Evolutionary conservation across 768 basidiomycete genomes (phyloP).

Genomic region (Glaciozyma antarctica): DNA sequence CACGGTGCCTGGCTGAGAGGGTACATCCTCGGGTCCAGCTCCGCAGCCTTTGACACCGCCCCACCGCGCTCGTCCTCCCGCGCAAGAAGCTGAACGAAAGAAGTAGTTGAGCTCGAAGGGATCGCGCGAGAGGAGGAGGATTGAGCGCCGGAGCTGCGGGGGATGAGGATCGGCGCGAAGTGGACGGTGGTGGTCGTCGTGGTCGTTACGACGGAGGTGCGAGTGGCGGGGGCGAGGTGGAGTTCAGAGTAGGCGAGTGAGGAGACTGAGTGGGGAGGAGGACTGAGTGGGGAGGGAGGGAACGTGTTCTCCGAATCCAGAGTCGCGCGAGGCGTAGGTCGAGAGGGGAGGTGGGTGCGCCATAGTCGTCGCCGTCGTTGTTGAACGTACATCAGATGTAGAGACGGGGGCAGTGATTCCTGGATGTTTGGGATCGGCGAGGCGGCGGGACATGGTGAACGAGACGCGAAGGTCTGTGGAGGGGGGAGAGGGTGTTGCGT

Average conservation of each 20-base stretch:
- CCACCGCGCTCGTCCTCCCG: not conserved
- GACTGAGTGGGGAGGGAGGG: not conserved
- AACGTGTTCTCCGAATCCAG: not conserved
- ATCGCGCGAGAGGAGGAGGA: not conserved
- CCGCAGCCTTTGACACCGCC: not conserved
- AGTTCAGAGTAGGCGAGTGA: conserved; percentile 17
- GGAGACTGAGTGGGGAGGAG: not conserved
- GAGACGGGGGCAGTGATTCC: not conserved
- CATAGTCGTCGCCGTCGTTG: not conserved
- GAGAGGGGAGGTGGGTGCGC: not conserved
- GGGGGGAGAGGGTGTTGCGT: no score
- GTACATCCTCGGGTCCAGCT: conserved; percentile 18
- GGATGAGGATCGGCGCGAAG: conserved; percentile 30
- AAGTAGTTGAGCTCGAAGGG: conserved; percentile 1
- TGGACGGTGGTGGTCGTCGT: conserved; percentile 24
- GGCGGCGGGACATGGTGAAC: not conserved
- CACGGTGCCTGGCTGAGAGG: conserved; percentile 21
- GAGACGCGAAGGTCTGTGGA: not conserved
- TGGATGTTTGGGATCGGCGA: not conserved
- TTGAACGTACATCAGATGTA: not conserved
- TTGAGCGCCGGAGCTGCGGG: not conserved
- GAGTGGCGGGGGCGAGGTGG: conserved; percentile 20
- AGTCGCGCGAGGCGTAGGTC: not conserved
- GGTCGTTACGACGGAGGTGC: conserved; percentile 20
- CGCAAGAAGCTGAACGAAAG: not conserved